Evolutionary conservation across 805 yeast genomes (phyloP), one percentile per base, ranked within the genome.

Genomic region (Pichia thaimueangensis): DNA sequence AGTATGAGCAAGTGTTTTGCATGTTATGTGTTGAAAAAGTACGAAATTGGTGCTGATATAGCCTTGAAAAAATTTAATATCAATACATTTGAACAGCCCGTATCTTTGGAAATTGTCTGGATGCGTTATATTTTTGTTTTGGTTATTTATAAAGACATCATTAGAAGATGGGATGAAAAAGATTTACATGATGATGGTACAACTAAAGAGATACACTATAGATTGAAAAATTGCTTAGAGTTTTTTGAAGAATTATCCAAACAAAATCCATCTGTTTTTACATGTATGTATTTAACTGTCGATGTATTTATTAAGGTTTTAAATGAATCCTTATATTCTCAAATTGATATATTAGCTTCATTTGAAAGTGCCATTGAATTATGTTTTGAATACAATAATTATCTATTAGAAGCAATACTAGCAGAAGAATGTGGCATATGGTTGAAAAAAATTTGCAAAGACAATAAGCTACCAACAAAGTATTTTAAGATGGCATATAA

Each of bases 281-380:
- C 58, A 7, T 50, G 70, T n/a, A 71, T 69, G 49, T 55, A 55
- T 38, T 41, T 61, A 30, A 44, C 65, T 6, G 47, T 71, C 15
- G 53, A 59, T 29, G 74, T 74, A 2, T 57, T 67, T 39, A 13
- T 55, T 39, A 49, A 56, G 21, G 34, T 48, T 21, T 51, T 54
- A 3, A 50, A 51, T 5, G 45, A 45, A 3, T 51, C 67, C 5
- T 4, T n/a, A 24, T 37, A 24, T 19, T 42, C 45, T 8, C 63
- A 64, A 16, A 49, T 74, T 17, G 67, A 60, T 19, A 58, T 66
- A 4, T 51, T 74, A 8, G 78, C 74, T 45, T 47, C 57, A 15
- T 74, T 67, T 49, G 74, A 71, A 40, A 66, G 60, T 20, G 70
- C 77, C 0, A 60, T 72, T n/a, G 68, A 64, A n/a, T 39, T 45